Evolutionary conservation across 1,284 basidiomycete genomes (phyloP), one percentile per base, ranked within the genome.

Genomic region (Sphaerobolus stellatus): DNA sequence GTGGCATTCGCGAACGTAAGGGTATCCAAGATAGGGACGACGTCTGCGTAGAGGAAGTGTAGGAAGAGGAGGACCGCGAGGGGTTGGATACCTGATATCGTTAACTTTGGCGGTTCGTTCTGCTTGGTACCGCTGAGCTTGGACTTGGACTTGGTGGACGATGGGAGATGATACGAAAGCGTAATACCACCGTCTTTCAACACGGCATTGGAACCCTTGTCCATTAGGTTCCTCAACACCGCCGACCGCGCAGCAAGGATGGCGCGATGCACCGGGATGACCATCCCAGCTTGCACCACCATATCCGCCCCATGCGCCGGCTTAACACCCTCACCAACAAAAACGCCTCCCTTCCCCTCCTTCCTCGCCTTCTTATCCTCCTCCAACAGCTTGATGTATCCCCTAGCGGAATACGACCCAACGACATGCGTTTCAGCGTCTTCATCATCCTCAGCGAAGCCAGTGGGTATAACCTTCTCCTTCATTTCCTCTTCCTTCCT

Each of bases 1-100:
- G 20, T 29, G 9, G 45, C 48, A 3, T 29, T 18, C 20, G 27
- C 30, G 1, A 52, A 38, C 11, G 13, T 33, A 28, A 47, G 44
- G 20, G 18, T 48, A 20, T 48, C 44, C 27, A 29, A 33, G 46
- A 80, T 83, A 6, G 91, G 77, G 0, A 95, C 68, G 27, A 87
- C 81, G 67, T 98, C 95, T 2, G 90, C 83, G 72, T 98, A 98
- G 11, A 98, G 67, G 66, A 96, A 98, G 46, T 88, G 81, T 16
- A 97, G 68, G 5, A 98, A 74, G 24, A 98, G 78, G 8, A 98
- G 78, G 4, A 88, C 72, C 0, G 92, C 77, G 3, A 94, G 72
- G 0, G 87, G 75, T 43, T 82, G 79, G 59, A 81, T 82, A 2
- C 82, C 81, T 0, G 68, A 62, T 36, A 90, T 61, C 4, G 63